phyloP scores from a whole-genome alignment of 2,329 filamentous ascomycete genomes.

The Capronia americana region DNA sequence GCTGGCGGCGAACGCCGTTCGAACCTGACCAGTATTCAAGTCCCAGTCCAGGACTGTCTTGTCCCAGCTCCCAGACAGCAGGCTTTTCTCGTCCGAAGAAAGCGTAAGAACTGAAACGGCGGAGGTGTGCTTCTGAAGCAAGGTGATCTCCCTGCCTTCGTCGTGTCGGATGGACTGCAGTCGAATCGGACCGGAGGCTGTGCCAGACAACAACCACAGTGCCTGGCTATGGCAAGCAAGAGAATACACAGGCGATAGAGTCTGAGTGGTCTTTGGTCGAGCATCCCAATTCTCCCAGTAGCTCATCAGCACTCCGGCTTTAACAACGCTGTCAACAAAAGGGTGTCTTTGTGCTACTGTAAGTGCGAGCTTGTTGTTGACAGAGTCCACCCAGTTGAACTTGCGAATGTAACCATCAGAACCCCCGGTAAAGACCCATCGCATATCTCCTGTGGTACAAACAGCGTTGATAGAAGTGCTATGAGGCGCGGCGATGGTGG shows the following conservation, averaged over 20 bases:
- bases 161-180: constrained; percentile 92
- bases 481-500: constrained; percentile 94
- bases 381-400: constrained; percentile 92
- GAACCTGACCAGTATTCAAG: constrained; percentile 79
- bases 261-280: constrained; percentile 38
- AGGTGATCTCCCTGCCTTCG: constrained; percentile 86
- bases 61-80: constrained; percentile 95
- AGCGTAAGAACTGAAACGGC: constrained; percentile 88
- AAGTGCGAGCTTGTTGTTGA: constrained; percentile 90
- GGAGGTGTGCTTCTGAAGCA: constrained; percentile 82
- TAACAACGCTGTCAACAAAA: constrained; percentile 96
- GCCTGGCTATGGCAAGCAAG: constrained; percentile 88
- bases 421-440: constrained; percentile 93
- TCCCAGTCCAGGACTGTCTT: constrained; percentile 96
- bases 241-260: constrained; percentile 83
- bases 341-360: constrained; percentile 96
- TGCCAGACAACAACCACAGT: constrained; percentile 87
- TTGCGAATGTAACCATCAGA: constrained; percentile 96
- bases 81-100: constrained; percentile 81
- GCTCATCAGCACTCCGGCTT: constrained; percentile 89
- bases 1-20: constrained; percentile 76
- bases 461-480: constrained; percentile 95
- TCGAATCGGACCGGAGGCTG: constrained; percentile 91
- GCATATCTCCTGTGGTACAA: constrained; percentile 88
- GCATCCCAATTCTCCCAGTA: constrained; percentile 99